Base-by-base conservation (phyloP, 768 basidiomycete species). In the Mycena capillaripes region DNA sequence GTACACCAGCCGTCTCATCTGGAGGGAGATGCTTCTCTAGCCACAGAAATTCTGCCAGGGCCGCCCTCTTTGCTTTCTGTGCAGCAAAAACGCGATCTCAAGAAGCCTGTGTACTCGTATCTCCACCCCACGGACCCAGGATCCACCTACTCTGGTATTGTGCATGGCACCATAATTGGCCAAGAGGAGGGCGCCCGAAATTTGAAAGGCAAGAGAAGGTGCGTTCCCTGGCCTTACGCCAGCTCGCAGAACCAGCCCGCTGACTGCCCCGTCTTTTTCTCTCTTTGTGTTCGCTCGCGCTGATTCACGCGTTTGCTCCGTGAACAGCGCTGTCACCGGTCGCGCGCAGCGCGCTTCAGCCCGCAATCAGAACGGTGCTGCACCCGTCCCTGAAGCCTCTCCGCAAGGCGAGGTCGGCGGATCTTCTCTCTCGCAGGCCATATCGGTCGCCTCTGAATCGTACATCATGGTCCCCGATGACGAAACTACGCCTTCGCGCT, bases 11-110 rank as follows among this genome's bases (percentile, higher is more conserved):
- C 93, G 77, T 84, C 91, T 77, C 93, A 95, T 83, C 89, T 95
- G 67, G 94, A 95, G 81, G 92, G 93, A 76, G 94, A 96, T 86
- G 84, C 92, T 66, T 87, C 89, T 74, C 88, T 95, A 77, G 95
- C 95, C 73, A 96, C 95, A 71, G 95, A 96, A 88, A 93, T 96
- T 84, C 89, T 96, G 77, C 95, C 95, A 79, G 95, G 94, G 29
- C 95, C 95, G 70, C 95, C 95, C 62, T 90, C 94, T 75, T 82
- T 95, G 73, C 84, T 87, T 75, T 90, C 92, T 77, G 84, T 91
- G 69, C 92, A 92, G 82, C 93, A 90, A 79, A 93, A 92, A 85
- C 91, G 93, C 80, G 94, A 96, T 85, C 91, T 91, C 78, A 94
- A 89, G 86, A 95, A 95, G 84, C 89, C 92, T 61, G 83, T 87